These are phyloP conservation scores for Vanrija pseudolonga DNA, from an alignment of 1,284 basidiomycete species.

Conservation along the genomic window DNA sequence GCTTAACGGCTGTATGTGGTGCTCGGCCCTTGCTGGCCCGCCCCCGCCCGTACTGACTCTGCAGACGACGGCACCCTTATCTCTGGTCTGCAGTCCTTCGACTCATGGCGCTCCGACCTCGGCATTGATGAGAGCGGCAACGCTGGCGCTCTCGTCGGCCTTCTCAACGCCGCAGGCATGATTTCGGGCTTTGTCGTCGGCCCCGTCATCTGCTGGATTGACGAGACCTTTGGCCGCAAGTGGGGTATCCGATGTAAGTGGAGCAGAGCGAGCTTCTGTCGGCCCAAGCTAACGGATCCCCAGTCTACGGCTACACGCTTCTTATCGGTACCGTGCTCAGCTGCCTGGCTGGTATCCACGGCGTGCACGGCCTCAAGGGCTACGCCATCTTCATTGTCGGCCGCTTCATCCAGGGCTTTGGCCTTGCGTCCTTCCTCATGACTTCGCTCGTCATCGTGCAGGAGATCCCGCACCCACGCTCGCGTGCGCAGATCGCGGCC, in stretches of 20 bases:
- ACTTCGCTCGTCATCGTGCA: conserved; percentile 49
- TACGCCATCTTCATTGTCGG: conserved; percentile 47
- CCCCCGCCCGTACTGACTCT: background rate
- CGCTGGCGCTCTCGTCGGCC: conserved; percentile 34
- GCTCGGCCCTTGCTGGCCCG: too few relatives aligned
- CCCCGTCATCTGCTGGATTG: conserved; percentile 47
- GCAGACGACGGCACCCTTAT: conserved; percentile 49
- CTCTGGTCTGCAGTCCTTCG: conserved; percentile 47
- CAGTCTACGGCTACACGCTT: conserved; percentile 49
- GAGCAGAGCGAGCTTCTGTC: background rate
- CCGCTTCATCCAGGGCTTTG: conserved; percentile 46
- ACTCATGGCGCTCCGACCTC: conserved; percentile 47
- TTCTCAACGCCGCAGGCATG: conserved; percentile 45
- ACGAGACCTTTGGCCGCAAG: conserved; percentile 43
- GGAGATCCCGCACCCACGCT: conserved; percentile 49
- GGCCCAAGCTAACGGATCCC: conserved; percentile 1
- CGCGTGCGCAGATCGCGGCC: conserved; percentile 34
- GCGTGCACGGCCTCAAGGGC: conserved; percentile 43
- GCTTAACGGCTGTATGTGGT: conserved; percentile 47
- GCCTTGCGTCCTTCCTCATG: conserved; percentile 50
- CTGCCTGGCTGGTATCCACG: conserved; percentile 41
- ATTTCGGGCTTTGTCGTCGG: conserved; percentile 47
- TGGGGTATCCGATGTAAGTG: conserved; percentile 50
- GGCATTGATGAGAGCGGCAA: conserved; percentile 24
- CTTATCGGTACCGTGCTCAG: conserved; percentile 45